phyloP scores from a whole-genome alignment of 108 stramenopile genomes.

The Asterionellopsis glacialis region DNA sequence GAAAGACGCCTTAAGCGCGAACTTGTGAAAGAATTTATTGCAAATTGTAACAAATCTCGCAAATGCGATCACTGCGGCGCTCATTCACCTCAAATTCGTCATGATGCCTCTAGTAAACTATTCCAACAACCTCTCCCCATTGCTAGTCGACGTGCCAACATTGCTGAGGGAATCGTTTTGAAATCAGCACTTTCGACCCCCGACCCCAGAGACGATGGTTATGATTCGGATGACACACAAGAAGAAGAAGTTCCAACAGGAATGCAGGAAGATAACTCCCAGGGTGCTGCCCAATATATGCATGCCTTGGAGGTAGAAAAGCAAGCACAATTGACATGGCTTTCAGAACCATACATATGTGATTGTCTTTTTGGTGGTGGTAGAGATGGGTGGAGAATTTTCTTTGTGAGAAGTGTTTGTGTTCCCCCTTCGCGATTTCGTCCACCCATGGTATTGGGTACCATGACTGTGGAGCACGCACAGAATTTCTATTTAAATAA shows the following conservation, averaged over 20 bases:
- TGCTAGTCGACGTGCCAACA: slow-evolving; percentile 42
- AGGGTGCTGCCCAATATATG: slow-evolving; percentile 80
- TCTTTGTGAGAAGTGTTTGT: slow-evolving; percentile 85
- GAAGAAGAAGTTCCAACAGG: slow-evolving; percentile 24
- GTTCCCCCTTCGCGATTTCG: slow-evolving; percentile 96
- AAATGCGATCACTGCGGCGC: slow-evolving; percentile 91
- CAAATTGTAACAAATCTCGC: slow-evolving; percentile 38
- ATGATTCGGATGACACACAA: slow-evolving; percentile 20
- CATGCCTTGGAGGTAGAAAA: slow-evolving; percentile 90
- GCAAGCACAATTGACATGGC: slow-evolving; percentile 88
- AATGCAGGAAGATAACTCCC: slow-evolving; percentile 6
- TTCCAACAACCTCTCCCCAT: slow-evolving; percentile 67
- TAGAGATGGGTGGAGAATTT: slow-evolving; percentile 60
- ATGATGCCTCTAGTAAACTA: slow-evolving; percentile 94
- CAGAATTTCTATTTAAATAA: slow-evolving; percentile 89
- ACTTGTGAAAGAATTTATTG: slow-evolving; percentile 72
- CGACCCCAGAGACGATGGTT: slow-evolving; percentile 8
- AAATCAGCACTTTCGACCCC: slow-evolving; percentile 45
- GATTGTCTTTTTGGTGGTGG: slow-evolving; percentile 69
- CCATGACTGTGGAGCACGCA: slow-evolving; percentile 90
- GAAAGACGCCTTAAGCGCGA: slow-evolving; percentile 57
- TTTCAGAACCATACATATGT: slow-evolving; percentile 54
- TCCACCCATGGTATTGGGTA: slow-evolving; percentile 90
- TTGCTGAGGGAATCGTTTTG: slow-evolving; percentile 54
- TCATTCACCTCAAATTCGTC: slow-evolving; percentile 80